Evolutionary conservation across 1,284 basidiomycete genomes (phyloP), one percentile per base, ranked within the genome.

Genomic region (Ceratobasidium sp.): DNA sequence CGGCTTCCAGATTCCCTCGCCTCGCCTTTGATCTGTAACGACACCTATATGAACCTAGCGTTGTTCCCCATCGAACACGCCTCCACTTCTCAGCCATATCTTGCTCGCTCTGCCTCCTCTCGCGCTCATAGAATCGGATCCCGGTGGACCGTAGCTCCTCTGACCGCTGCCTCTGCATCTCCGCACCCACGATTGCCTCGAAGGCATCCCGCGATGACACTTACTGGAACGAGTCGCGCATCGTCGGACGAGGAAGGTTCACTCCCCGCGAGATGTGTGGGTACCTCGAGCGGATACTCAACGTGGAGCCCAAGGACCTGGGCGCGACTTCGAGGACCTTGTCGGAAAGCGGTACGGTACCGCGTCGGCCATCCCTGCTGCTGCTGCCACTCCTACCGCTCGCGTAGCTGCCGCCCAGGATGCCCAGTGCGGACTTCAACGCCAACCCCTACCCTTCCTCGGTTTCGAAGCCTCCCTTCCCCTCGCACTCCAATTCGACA

Each of bases 141-240:
- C 96, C 96, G 22, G 94, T 94, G 8, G 96, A 95, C 41, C 90
- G 94, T 66, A 95, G 96, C 48, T 96, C 94, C 0, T 96, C 94
- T 0, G 96, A 95, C 9, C 96, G 98, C 80, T 89, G 96, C 0
- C 83, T 98, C 0, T 97, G 97, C 82, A 92, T 98, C 14, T 96
- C 94, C 0, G 95, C 96, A 0, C 95, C 96, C 82, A 98, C 98
- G 96, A 94, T 98, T 77, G 91, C 92, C 0, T 92, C 90, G 3
- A 96, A 96, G 83, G 93, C 95, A 22, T 94, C 96, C 78, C 96
- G 95, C 84, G 96, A 98, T 86, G 95, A 98, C 82, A 98, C 96
- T 0, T 97, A 97, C 81, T 96, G 94, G 19, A 98, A 98, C 89
- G 96, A 97, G 83, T 96, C 93, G 96, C 90, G 91, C 24, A 93